Conservation (phyloP, 73 alveolate genomes). For the Paramecium primaurelia region DNA sequence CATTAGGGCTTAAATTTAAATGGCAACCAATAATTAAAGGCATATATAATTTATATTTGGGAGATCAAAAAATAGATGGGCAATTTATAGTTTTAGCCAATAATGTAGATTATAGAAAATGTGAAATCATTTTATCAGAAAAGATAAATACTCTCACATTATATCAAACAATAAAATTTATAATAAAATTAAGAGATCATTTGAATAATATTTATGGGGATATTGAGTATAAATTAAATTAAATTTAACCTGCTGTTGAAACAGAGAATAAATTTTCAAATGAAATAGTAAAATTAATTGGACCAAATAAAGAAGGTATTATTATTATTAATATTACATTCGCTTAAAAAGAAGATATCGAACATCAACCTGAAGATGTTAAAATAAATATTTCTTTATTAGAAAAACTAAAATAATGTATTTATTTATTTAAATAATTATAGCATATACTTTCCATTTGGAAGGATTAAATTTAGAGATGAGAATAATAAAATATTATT, state of each 20-base stretch:
- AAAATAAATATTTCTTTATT: neutral
- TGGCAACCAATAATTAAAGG: neutral
- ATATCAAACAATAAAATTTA: neutral
- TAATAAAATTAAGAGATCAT: neutral
- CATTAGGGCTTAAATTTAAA: neutral
- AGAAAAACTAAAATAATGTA: neutral
- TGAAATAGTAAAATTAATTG: neutral
- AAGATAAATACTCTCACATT: neutral
- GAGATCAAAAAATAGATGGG: neutral
- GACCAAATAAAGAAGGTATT: neutral
- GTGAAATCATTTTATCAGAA: neutral
- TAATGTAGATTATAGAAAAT: neutral
- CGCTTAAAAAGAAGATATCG: neutral
- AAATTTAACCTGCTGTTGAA: neutral
- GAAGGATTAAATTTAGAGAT: neutral
- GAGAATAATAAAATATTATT: neutral
- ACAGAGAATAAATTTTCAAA: neutral
- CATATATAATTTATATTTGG: neutral
- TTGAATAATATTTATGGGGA: neutral
- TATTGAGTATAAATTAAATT: neutral
- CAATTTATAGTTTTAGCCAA: neutral
- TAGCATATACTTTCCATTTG: neutral
- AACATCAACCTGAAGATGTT: neutral
- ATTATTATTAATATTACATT: neutral
- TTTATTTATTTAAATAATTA: neutral